Evolutionary conservation across 331 rosid genomes (phyloP), one percentile per base, ranked within the genome.

Genomic region (Prunus yedoensis): DNA sequence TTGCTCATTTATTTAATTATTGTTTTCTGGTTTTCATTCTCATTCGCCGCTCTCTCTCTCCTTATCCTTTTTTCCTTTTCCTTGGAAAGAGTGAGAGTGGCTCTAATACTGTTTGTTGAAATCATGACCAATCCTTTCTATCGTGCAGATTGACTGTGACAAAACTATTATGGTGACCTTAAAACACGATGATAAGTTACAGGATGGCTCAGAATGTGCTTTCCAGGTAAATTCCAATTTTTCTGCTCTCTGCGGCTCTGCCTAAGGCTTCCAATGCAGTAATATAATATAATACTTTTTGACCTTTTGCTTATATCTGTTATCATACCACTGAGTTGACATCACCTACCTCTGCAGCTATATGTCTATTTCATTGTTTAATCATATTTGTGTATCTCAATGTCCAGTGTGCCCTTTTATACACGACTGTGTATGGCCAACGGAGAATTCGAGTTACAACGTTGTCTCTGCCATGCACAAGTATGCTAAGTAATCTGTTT

Each of bases 161-260:
- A 95, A 95, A 79, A 87, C 92, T 79, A 84, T 95, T 76, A 87
- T 95, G 97, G 99, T 90, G 70, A 84, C 91, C 63, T 78, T 95
- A 78, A 95, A 95, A 83, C 97, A 95, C 13, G 99, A 95, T 73
- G 99, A 95, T 77, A 95, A 95, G 86, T 89, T 95, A 79, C 97
- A 90, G 84, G 99, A 95, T 83, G 99, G 99, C 78, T 88, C 97
- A 60, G 99, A 95, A 83, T 95, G 97, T 85, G 80, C 96, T 80
- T 88, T 95, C 86, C 99, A 95, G 99, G 99, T 92, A 90, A 60
- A 46, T 60, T 51, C 51, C 54, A 65, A 71, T 58, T 80, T 81
- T 61, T 66, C 54, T 79, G 78, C 47, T 73, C 65, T 75, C 59
- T 84, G 38, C 35, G 16, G 4, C 65, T 77, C 59, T 84, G 38